Percentiles rank a stretch among this genome's conserved stretches.
Conservation (phyloP, 768 basidiomycete species). For the Naematelia aurantialba region DNA sequence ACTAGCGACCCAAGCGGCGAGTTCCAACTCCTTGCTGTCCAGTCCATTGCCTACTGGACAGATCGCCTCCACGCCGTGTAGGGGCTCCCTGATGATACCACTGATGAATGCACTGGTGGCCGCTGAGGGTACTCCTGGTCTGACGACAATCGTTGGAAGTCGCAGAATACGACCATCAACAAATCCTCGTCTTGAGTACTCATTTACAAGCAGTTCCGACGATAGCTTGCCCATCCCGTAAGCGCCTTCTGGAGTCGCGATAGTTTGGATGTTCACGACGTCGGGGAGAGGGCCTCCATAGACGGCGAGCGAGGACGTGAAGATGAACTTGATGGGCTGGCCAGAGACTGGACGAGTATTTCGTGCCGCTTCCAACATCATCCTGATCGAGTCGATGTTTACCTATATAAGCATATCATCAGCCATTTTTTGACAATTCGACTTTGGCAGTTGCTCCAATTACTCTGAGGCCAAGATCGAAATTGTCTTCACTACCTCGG, state of each 20-base stretch:
- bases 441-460: conserved; percentile 7
- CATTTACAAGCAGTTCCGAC: conserved; percentile 60
- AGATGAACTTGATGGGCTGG: conserved; percentile 57
- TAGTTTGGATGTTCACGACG: conserved; percentile 55
- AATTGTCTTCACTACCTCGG: conserved; percentile 49
- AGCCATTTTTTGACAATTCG: neutral
- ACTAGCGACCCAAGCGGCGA: conserved; percentile 46
- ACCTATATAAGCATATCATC: conserved; percentile 43
- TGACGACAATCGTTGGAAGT: conserved; percentile 61
- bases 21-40: conserved; percentile 38
- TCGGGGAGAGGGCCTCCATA: conserved; percentile 58
- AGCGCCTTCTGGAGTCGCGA: conserved; percentile 59
- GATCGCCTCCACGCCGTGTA: conserved; percentile 56
- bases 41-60: conserved; percentile 55
- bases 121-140: conserved; percentile 58
- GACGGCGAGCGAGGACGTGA: conserved; percentile 61
- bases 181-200: conserved; percentile 60
- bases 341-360: conserved; percentile 21
- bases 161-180: conserved; percentile 62
- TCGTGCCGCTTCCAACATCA: conserved; percentile 48
- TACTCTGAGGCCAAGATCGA: conserved; percentile 49
- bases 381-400: conserved; percentile 60
- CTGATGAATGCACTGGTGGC: conserved; percentile 62
- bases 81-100: conserved; percentile 61
- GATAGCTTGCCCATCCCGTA: conserved; percentile 62